Percentiles rank a stretch among this genome's conserved stretches.
phyloP scores from a whole-genome alignment of 2,329 filamentous ascomycete species.

The Colletotrichum phormii region DNA sequence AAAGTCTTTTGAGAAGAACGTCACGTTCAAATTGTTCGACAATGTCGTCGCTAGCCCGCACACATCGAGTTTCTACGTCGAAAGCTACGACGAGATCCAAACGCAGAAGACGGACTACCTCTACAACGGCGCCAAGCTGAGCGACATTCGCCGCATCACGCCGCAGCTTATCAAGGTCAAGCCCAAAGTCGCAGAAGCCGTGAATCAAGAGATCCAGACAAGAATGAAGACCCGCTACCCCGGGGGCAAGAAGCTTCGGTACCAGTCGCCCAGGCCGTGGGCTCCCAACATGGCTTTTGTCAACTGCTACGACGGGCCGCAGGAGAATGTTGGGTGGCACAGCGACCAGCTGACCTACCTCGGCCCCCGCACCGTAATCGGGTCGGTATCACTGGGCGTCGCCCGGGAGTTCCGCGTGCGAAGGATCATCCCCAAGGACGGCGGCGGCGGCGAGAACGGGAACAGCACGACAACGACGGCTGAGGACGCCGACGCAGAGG shows the following conservation, averaged over 20 bases:
- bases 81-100: slow-evolving; percentile 75
- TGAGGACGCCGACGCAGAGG: slow-evolving; percentile 72
- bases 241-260: slow-evolving; percentile 76
- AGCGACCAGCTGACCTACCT: slow-evolving; percentile 94
- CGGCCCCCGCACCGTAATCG: slow-evolving; percentile 88
- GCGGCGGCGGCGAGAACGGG: slow-evolving; percentile 46
- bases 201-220: slow-evolving; percentile 80
- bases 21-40: slow-evolving; percentile 88
- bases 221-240: slow-evolving; percentile 79
- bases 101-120: slow-evolving; percentile 83
- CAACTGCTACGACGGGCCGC: slow-evolving; percentile 88
- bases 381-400: slow-evolving; percentile 89
- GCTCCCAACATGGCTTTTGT: slow-evolving; percentile 91
- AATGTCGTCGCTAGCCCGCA: slow-evolving; percentile 88
- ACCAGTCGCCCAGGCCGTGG: slow-evolving; percentile 82
- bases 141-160: slow-evolving; percentile 80
- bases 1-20: slow-evolving; percentile 71
- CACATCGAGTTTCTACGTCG: slow-evolving; percentile 85
- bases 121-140: slow-evolving; percentile 84
- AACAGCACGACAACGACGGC: slow-evolving; percentile 43
- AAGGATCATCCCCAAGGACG: slow-evolving; percentile 73
- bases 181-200: slow-evolving; percentile 75
- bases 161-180: slow-evolving; percentile 80
- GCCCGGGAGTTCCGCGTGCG: slow-evolving; percentile 93
- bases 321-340: slow-evolving; percentile 91